Evolutionary conservation across 2,329 filamentous ascomycete genomes (phyloP).

Genomic region (Leptographium wingfieldii): DNA sequence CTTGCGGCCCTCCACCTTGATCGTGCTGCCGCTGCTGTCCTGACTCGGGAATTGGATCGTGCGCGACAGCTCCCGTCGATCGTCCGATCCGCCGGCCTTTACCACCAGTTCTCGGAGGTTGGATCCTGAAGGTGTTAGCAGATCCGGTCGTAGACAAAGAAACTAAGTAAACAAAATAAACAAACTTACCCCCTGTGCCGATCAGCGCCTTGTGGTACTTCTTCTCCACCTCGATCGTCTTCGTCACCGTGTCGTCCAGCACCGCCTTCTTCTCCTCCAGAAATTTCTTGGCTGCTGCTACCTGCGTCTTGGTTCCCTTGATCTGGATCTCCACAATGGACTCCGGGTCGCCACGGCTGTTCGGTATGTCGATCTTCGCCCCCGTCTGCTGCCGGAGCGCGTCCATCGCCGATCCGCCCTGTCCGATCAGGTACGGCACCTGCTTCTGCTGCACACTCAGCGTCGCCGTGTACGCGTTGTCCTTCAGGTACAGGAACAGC

Average conservation of each 20-base stretch:
- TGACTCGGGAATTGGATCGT: conserved; percentile 92
- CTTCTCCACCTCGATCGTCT: conserved; percentile 81
- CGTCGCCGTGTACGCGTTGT: conserved; percentile 69
- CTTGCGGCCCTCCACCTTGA: conserved; percentile 77
- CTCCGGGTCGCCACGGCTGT: conserved; percentile 57
- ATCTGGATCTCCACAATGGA: conserved; percentile 75
- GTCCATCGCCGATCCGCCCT: conserved; percentile 82
- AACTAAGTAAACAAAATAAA: conserved; percentile 10
- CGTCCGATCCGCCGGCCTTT: conserved; percentile 79
- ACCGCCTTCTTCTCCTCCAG: conserved; percentile 75
- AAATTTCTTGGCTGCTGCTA: conserved; percentile 82
- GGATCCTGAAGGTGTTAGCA: conserved; percentile 41
- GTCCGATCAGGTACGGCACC: conserved; percentile 84
- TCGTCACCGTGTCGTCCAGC: conserved; percentile 80
- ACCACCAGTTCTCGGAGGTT: conserved; percentile 79
- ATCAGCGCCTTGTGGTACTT: conserved; percentile 88
- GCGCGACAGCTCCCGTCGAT: conserved; percentile 69
- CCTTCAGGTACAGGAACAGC: conserved; percentile 77
- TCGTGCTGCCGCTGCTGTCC: conserved; percentile 67
- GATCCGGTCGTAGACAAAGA: neutral
- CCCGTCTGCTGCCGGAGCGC: conserved; percentile 73
- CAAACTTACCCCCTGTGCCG: conserved; percentile 63
- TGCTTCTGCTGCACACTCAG: conserved; percentile 85
- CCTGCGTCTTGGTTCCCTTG: conserved; percentile 84
- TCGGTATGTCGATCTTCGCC: conserved; percentile 84